Evolutionary conservation across 2,329 filamentous ascomycete species (phyloP), one percentile per base, ranked within the genome.

Genomic region (Diaporthe sp.): DNA sequence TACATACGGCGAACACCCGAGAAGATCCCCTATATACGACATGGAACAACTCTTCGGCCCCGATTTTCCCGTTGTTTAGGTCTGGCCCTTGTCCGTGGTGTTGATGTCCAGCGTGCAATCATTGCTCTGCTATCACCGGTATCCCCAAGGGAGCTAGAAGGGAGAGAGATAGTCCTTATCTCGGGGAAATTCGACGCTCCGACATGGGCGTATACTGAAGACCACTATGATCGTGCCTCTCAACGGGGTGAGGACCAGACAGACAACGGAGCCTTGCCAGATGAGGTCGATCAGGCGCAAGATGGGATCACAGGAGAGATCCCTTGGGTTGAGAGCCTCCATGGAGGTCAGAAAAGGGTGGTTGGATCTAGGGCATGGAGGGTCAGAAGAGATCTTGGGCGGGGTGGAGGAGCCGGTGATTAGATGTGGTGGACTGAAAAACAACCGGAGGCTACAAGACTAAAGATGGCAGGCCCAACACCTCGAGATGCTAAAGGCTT

Each of bases 51-150:
- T 0, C 87, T 94, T 0, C 87, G 94, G 78, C 93, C 94, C 0
- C 83, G 81, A 39, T 85, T 89, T 79, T 93, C 91, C 0, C 86
- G 86, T 31, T 87, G 90, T 20, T 82, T 95, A 5, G 93, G 93
- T 2, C 85, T 94, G 2, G 93, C 90, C 0, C 86, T 96, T 12
- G 83, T 97, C n/a, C 90, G 93, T 1, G 93, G 92, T 6, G 91
- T 96, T 75, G 92, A 96, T 80, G 80, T 84, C 0, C 81, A 83
- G 31, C 86, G 84, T 0, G 85, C 87, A 4, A 81, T 86, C 8
- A 83, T 96, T 4, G 92, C 95, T 75, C 80, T 96, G 1, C 81
- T 95, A 2, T 93, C 92, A 0, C 93, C 94, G 0, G 85, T 92
- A 9, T 74, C 85, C 0, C 71, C 82, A 0, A 80, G 87, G 25